Base-by-base conservation (phyloP, 352 stramenopile species). In the Phytophthora tubulina region DNA sequence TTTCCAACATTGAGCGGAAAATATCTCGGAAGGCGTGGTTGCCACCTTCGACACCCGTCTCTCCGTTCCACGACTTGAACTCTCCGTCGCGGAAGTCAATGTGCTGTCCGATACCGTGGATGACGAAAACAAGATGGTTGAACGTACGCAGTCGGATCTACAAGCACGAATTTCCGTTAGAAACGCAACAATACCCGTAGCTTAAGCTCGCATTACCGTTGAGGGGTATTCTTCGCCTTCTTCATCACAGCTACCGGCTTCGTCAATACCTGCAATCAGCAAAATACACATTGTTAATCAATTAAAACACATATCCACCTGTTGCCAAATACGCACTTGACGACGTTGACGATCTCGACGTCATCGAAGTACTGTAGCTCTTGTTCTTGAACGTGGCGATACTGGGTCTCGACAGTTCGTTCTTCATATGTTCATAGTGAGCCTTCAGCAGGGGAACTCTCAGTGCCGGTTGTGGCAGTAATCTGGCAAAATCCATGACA, bases 51-150 rank as follows among this genome's bases (percentile, higher is more conserved):
- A 93, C 69, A 6, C 85, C 88, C 0, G 82, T 79, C 46, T 90
- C 75, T 21, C 85, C 86, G 38, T 94, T 90, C 86, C 85, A 94
- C 3, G 84, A 91, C 74, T 92, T 90, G 57, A 92, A 84, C 38
- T 95, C 89, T 38, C 87, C 87, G 53, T 95, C 89, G 35, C 93
- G 87, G 56, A 96, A 96, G 58, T 96, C 89, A 8, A 91, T 88
- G 60, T 96, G 89, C 31, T 93, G 85, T 30, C 89, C 89, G 27
- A 96, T 96, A 4, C 89, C 89, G 42, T 96, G 89, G 50, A 96
- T 96, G 21, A 96, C 75, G 49, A 96, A 96, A 46, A 96, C 80
- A 41, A 96, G 78, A 41, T 96, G 89, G 45, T 96, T 96, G 31
- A 96, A 76, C 10, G 85, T 89, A 10, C 67, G 72, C 32, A 95